Percentiles rank a stretch among this genome's conserved stretches.
phyloP scores from a whole-genome alignment of 257 asterid species.

The Solanum commersonii region DNA sequence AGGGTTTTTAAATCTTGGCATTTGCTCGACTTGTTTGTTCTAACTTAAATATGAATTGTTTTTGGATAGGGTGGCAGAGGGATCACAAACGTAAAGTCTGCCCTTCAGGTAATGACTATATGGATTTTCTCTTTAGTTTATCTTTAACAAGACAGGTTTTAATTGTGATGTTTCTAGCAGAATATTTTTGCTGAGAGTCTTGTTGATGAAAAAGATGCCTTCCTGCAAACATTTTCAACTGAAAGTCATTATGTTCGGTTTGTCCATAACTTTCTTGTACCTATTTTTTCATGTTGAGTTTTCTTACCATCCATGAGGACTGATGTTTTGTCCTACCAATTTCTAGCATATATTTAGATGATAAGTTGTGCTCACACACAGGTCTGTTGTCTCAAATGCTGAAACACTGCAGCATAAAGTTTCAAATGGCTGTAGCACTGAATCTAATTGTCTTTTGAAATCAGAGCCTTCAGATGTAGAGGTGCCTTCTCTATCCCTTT shows the following conservation, averaged over 20 bases:
- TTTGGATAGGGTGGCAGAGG: constrained; percentile 81
- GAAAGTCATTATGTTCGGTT: constrained; percentile 62
- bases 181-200: constrained; percentile 81
- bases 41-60: background rate
- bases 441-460: constrained; percentile 14
- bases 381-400: constrained; percentile 54
- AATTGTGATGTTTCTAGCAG: constrained; percentile 29
- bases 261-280: background rate
- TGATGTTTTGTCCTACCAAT: background rate
- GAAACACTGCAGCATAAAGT: constrained; percentile 32
- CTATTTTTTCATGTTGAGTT: background rate
- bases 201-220: constrained; percentile 67
- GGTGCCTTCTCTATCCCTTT: constrained; percentile 29
- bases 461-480: constrained; percentile 33
- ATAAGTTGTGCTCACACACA: constrained; percentile 20
- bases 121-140: background rate
- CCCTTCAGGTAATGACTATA: constrained; percentile 58
- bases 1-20: background rate
- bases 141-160: background rate
- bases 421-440: constrained; percentile 24
- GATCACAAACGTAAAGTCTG: constrained; percentile 69
- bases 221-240: constrained; percentile 67
- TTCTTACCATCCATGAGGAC: background rate
- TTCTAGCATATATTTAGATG: background rate
- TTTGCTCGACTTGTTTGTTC: background rate